Conservation (phyloP, 805 yeast genomes). For the Naumovozyma dairenensis region DNA sequence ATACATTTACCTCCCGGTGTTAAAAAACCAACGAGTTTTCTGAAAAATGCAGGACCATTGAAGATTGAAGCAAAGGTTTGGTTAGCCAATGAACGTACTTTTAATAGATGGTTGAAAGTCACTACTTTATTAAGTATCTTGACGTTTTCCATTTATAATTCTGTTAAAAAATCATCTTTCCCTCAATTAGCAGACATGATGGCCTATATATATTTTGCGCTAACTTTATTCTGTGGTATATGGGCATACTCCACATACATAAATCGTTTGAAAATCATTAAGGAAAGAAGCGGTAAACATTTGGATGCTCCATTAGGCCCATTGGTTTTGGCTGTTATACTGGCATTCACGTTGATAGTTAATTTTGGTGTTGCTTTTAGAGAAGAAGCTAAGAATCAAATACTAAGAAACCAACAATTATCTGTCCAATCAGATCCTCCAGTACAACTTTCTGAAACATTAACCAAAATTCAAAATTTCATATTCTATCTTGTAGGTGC, state of each 20-base stretch:
- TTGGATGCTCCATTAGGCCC: slow-evolving; percentile 90
- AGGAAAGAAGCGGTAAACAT: slow-evolving; percentile 75
- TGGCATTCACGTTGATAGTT: slow-evolving; percentile 53
- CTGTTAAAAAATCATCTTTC: slow-evolving; percentile 58
- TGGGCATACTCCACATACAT: slow-evolving; percentile 85
- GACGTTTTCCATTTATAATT: slow-evolving; percentile 74
- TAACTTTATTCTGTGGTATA: slow-evolving; percentile 72
- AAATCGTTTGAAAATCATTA: slow-evolving; percentile 61
- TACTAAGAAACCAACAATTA: too few species aligned
- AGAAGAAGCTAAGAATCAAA: slow-evolving; percentile 20
- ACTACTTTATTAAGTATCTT: slow-evolving; percentile 75
- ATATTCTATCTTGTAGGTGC: slow-evolving; percentile 30
- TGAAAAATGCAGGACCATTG: slow-evolving; percentile 84
- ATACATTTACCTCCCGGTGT: slow-evolving; percentile 85
- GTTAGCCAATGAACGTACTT: slow-evolving; percentile 97
- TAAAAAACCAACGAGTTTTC: slow-evolving; percentile 61
- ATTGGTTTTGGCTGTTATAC: slow-evolving; percentile 59
- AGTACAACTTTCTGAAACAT: slow-evolving; percentile 9
- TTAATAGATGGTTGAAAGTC: slow-evolving; percentile 89
- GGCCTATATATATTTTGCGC: slow-evolving; percentile 70
- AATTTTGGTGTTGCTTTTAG: slow-evolving; percentile 65
- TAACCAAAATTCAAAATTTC: slow-evolving; percentile 24
- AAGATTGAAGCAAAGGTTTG: slow-evolving; percentile 96
- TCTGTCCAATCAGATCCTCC: neutral
- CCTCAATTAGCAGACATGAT: slow-evolving; percentile 53